Conservation (phyloP, 192 early-diverging fungal species). For the Linderina pennispora region DNA sequence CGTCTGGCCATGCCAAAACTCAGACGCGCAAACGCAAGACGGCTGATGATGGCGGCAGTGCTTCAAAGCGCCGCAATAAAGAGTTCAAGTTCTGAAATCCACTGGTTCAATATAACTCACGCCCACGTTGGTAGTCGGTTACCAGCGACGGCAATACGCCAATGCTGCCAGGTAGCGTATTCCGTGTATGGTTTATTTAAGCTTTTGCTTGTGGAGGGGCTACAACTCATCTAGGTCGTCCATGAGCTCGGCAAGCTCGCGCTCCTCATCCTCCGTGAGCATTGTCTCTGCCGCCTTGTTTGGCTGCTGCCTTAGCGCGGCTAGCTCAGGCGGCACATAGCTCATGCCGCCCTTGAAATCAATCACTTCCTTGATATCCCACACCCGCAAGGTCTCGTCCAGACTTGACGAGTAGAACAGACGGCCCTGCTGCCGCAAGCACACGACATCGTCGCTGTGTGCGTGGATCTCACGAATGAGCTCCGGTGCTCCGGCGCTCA, state of each 20-base stretch:
- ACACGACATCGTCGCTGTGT: constrained; percentile 86
- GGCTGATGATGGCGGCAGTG: too few relatives aligned
- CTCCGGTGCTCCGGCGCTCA: constrained; percentile 23
- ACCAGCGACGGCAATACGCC: too few relatives aligned
- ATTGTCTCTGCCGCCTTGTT: too few relatives aligned
- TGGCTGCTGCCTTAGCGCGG: constrained; percentile 7
- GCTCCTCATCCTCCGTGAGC: constrained; percentile 88
- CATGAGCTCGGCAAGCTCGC: constrained; percentile 84
- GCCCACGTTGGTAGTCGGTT: too few relatives aligned
- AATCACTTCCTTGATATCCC: constrained; percentile 60
- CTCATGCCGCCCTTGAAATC: constrained; percentile 21
- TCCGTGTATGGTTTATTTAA: too few relatives aligned
- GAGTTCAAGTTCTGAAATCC: constrained; percentile 42
- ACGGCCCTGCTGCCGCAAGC: constrained; percentile 53
- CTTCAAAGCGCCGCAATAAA: too few relatives aligned
- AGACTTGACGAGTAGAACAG: constrained; percentile 74
- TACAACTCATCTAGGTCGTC: constrained; percentile 54
- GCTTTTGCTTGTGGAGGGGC: too few relatives aligned
- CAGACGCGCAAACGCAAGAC: constrained; percentile 67
- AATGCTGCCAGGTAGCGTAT: too few relatives aligned
- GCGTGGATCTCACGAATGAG: constrained; percentile 70
- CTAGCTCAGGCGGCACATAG: constrained; percentile 23
- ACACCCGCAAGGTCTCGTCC: constrained; percentile 80
- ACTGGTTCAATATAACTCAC: too few relatives aligned
- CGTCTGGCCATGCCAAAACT: constrained; percentile 73